These are phyloP conservation scores for Tarenaya hassleriana DNA, from an alignment of 345 rosid genomes.

Conservation along the genomic window DNA sequence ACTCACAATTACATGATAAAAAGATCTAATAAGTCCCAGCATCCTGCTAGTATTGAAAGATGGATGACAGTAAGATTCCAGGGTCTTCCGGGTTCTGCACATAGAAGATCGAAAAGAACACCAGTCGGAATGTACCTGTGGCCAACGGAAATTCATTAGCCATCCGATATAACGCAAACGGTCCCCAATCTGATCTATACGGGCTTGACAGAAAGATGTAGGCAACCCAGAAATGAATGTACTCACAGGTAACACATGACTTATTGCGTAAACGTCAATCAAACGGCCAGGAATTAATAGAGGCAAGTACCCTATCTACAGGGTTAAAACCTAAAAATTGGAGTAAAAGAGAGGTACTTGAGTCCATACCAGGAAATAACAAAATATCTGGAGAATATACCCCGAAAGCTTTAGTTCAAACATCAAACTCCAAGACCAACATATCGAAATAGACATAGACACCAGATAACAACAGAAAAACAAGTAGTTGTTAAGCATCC, in stretches of 20 bases:
- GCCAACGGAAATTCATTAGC: slow-evolving; percentile 12
- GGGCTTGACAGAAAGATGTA: background rate
- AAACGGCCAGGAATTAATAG: slow-evolving; percentile 52
- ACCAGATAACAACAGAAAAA: too few relatives aligned
- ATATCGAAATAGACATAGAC: background rate
- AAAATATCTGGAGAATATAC: slow-evolving; percentile 3
- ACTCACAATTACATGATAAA: background rate
- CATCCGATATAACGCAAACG: slow-evolving; percentile 8
- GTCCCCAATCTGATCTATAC: background rate
- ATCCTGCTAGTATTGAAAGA: slow-evolving; percentile 6
- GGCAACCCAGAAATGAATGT: background rate
- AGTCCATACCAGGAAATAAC: background rate
- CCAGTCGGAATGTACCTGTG: slow-evolving; percentile 89
- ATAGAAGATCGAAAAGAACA: slow-evolving; percentile 85
- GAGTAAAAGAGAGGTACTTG: background rate
- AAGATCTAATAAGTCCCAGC: background rate
- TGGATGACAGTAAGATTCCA: slow-evolving; percentile 84
- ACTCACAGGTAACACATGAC: background rate
- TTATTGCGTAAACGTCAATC: too few relatives aligned
- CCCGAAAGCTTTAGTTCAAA: background rate
- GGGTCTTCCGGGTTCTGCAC: slow-evolving; percentile 82
- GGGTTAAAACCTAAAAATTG: slow-evolving; percentile 49
- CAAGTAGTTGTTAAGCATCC: too few relatives aligned
- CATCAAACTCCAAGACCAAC: background rate
- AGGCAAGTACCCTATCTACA: slow-evolving; percentile 82